Conservation (phyloP, 208 protist species). For the Crithidia fasciculata region DNA sequence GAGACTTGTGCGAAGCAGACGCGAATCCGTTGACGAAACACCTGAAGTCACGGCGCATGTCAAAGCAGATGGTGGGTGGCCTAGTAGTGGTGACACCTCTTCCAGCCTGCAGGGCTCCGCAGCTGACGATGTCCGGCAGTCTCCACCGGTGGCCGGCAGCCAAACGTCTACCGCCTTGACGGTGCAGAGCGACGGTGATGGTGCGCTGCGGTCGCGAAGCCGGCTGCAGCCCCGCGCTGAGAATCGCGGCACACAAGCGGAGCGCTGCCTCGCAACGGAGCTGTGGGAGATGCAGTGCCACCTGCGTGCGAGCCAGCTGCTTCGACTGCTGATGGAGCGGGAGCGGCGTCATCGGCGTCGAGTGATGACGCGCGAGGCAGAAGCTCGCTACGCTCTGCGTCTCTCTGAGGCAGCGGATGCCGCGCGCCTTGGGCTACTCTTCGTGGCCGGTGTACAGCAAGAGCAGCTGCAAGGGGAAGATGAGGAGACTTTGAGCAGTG, state of each 20-base stretch:
- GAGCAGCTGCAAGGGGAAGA: neutral
- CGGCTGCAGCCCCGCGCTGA: neutral
- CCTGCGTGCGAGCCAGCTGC: neutral
- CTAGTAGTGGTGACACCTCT: neutral
- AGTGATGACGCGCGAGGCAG: constrained; percentile 1
- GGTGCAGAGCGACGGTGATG: neutral
- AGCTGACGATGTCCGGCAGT: neutral
- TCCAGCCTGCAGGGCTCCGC: neutral
- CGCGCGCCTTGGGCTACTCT: neutral
- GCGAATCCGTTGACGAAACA: no score
- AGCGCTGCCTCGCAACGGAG: constrained; percentile 25
- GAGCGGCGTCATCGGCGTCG: neutral
- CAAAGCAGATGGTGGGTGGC: neutral
- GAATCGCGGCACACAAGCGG: neutral
- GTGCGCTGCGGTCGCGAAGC: neutral
- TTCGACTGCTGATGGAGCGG: constrained; percentile 13
- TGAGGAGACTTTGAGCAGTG: neutral
- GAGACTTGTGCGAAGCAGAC: no score
- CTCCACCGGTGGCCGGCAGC: neutral
- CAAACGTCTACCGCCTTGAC: neutral
- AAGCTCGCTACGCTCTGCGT: constrained; percentile 19
- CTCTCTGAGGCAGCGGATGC: constrained; percentile 20
- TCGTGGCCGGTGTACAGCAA: no score
- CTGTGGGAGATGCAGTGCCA: constrained; percentile 12
- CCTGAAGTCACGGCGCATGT: no score